Evolutionary conservation across 306 rosid genomes (phyloP).

Genomic region (Erythrophleum fordii): DNA sequence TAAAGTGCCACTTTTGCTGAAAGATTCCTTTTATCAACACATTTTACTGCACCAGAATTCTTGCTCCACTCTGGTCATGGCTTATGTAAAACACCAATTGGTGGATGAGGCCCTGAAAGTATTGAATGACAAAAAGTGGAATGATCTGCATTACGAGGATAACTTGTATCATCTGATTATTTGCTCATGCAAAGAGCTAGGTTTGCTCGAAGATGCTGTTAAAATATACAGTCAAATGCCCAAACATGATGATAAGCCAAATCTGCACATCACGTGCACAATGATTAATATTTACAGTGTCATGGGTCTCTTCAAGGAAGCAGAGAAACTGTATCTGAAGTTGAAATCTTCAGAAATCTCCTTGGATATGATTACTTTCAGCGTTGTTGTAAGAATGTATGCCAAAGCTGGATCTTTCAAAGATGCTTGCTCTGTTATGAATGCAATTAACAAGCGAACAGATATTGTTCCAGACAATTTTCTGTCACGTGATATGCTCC

Average conservation of each 20-base stretch:
- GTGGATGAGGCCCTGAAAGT: conserved; percentile 72
- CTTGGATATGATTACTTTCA: conserved; percentile 81
- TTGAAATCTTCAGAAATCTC: conserved; percentile 60
- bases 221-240: conserved; percentile 60
- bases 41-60: conserved; percentile 75
- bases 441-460: conserved; percentile 59
- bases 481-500: conserved; percentile 74
- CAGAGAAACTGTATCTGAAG: conserved; percentile 65
- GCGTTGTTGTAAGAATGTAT: conserved; percentile 80
- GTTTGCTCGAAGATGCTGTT: conserved; percentile 73
- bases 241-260: conserved; percentile 53
- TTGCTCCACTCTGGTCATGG: conserved; percentile 84
- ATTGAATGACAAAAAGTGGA: conserved; percentile 75
- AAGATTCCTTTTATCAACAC: conserved; percentile 63
- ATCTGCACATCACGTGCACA: conserved; percentile 81
- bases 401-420: conserved; percentile 74
- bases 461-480: conserved; percentile 71
- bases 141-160: conserved; percentile 66
- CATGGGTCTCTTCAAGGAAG: conserved; percentile 67
- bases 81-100: conserved; percentile 76
- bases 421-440: conserved; percentile 85
- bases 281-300: conserved; percentile 79
- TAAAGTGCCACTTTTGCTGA: conserved; percentile 65
- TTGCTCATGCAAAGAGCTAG: conserved; percentile 83
- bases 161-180: conserved; percentile 88